A percentile compares a stretch with the other conserved stretches of the same genome.
Evolutionary conservation across 768 basidiomycete species (phyloP).

Genomic region (Rubroboletus pulcherrimus): DNA sequence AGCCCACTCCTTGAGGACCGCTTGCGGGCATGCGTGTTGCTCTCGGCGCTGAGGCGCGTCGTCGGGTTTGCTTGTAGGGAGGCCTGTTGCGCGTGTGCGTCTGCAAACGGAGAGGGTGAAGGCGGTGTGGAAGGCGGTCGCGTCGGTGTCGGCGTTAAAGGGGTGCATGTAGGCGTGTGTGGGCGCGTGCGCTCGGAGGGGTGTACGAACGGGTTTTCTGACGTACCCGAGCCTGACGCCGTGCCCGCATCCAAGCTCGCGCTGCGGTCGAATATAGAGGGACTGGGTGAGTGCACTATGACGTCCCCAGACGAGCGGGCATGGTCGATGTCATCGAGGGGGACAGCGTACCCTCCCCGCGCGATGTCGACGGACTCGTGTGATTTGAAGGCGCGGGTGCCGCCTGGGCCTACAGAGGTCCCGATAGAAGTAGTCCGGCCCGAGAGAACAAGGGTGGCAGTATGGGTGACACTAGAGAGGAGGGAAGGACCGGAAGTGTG

Average conservation of each 20-base stretch:
- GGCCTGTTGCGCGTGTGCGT: slow-evolving; percentile 27
- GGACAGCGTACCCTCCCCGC: slow-evolving; percentile 35
- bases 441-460: slow-evolving; percentile 58
- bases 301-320: slow-evolving; percentile 36
- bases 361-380: slow-evolving; percentile 46
- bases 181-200: slow-evolving; percentile 17
- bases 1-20: no score
- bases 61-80: slow-evolving; percentile 12
- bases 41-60: neutral
- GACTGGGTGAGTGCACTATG: slow-evolving; percentile 30
- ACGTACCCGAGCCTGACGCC: neutral
- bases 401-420: slow-evolving; percentile 27
- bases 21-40: no score
- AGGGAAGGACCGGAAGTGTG: slow-evolving; percentile 38
- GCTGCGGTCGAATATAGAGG: slow-evolving; percentile 15
- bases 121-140: slow-evolving; percentile 3
- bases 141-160: neutral
- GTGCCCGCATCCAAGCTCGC: slow-evolving; percentile 8
- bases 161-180: neutral
- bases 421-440: slow-evolving; percentile 32
- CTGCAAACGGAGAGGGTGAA: slow-evolving; percentile 35
- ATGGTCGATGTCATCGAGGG: slow-evolving; percentile 49
- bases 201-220: slow-evolving; percentile 46
- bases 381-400: slow-evolving; percentile 44
- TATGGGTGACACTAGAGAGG: slow-evolving; percentile 54